These are phyloP conservation scores for Abelmoschus esculentus DNA, from an alignment of 345 rosid species.

Conservation along the genomic window DNA sequence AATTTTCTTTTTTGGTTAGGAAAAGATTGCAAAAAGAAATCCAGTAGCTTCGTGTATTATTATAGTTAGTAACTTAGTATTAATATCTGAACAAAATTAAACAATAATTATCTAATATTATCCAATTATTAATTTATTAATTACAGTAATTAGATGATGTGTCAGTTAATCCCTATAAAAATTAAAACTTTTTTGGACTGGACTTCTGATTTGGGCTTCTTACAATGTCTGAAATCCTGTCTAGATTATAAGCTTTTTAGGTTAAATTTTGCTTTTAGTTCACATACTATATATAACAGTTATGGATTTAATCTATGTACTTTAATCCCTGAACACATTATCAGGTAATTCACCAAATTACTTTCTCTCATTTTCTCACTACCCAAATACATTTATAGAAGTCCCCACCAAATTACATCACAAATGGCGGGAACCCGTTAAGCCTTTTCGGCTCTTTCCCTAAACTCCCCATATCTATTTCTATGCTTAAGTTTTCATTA, in stretches of 20 bases:
- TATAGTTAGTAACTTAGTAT: too few species aligned
- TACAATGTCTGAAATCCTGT: not conserved
- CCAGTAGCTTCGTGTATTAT: not conserved
- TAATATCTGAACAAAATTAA: not conserved
- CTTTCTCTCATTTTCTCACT: too few species aligned
- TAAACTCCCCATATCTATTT: not conserved
- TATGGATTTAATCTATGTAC: too few species aligned
- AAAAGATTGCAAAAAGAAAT: not conserved
- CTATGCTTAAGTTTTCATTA: not conserved
- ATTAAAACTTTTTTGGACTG: too few species aligned
- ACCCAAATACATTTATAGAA: too few species aligned
- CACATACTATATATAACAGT: not conserved
- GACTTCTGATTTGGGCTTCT: not conserved
- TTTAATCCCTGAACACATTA: too few species aligned
- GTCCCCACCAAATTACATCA: too few species aligned
- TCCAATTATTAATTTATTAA: not conserved
- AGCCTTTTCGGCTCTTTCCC: not conserved
- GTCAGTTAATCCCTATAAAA: not conserved
- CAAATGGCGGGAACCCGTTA: constrained; percentile 13
- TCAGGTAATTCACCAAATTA: too few species aligned
- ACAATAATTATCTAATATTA: not conserved
- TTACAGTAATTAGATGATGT: not conserved
- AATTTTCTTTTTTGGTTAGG: too few species aligned
- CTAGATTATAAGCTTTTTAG: not conserved
- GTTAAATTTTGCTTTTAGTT: not conserved